Evolutionary conservation across 179 eudicot species (phyloP), one percentile per base, ranked within the genome.

Genomic region (Beta lomatogona): DNA sequence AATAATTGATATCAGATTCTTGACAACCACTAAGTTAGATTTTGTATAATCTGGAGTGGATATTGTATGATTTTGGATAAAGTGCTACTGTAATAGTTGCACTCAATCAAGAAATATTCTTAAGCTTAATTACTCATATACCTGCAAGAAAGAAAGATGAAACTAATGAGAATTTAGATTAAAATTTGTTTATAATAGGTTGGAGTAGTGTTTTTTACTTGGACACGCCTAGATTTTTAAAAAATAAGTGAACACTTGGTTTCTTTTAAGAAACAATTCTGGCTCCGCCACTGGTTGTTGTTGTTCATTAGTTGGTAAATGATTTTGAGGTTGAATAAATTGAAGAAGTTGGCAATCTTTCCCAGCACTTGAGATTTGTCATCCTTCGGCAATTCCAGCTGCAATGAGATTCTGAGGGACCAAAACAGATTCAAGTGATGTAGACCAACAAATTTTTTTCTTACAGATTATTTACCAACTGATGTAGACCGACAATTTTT

Each of bases 371-470:
- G 45, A 66, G 46, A 15, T 16, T 4, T 36, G 1, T 19, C 52
- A 68, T 15, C 52, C 41, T 41, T 68, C 21, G 11, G 22, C 72
- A 41, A 68, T 18, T 41, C 25, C 72, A 68, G 72, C 72, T 68
- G 72, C 72, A 68, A 68, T 71, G 75, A 50, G 75, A 52, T 48
- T 71, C 22, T 71, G 58, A 50, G 28, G 75, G 75, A 19, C 58
- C 75, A 21, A 21, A 9, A 41, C 57, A 50, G 19, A 71, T 48
- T 19, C 21, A 71, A 36, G 11, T 21, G 75, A 50, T 71, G 36
- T 31, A 15, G 71, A 67, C 71, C 31, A 31, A 36, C n/a, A 41
- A 25, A 7, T 4, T 36, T 36, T 36, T 31, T 36, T 36, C 41
- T 36, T 36, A 36, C 3, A 36, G 41, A 36, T 28, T 25, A 65